phyloP scores from a whole-genome alignment of 2,329 filamentous ascomycete species.

The Fusarium incarnatum region DNA sequence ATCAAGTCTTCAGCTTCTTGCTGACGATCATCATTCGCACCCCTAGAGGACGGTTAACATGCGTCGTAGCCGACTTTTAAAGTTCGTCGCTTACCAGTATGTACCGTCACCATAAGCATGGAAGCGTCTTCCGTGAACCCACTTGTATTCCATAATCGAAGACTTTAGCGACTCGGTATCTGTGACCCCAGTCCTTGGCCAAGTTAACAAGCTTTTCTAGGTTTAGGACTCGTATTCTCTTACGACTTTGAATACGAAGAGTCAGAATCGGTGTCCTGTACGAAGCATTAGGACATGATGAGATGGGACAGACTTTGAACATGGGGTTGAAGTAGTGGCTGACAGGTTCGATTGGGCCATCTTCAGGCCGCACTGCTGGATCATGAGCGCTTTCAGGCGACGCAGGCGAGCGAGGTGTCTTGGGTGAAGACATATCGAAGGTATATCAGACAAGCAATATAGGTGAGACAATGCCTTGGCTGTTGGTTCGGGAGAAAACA shows the following conservation, averaged over 20 bases:
- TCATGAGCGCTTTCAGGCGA: not conserved
- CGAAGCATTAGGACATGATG: slow-evolving; percentile 1
- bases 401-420: not conserved
- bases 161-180: slow-evolving; percentile 27
- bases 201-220: not conserved
- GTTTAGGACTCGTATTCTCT: not conserved
- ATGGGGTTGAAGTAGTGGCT: not conserved
- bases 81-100: slow-evolving; percentile 2
- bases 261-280: slow-evolving; percentile 25
- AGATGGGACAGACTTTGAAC: not conserved
- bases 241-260: slow-evolving; percentile 25
- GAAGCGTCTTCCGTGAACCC: slow-evolving; percentile 25
- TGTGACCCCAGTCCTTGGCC: slow-evolving; percentile 4
- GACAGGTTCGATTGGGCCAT: slow-evolving; percentile 8
- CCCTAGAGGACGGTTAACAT: not conserved
- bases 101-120: slow-evolving; percentile 29
- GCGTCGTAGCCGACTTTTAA: fast-evolving
- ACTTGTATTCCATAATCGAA: slow-evolving; percentile 31
- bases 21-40: slow-evolving; percentile 28
- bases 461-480: not conserved
- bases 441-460: not conserved
- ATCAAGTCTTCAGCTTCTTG: slow-evolving; percentile 36
- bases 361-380: not conserved
- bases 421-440: not conserved
- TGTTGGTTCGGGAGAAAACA: not conserved